Evolutionary conservation across 163 green algal species (phyloP).

Genomic region (Prototheca cutis): DNA sequence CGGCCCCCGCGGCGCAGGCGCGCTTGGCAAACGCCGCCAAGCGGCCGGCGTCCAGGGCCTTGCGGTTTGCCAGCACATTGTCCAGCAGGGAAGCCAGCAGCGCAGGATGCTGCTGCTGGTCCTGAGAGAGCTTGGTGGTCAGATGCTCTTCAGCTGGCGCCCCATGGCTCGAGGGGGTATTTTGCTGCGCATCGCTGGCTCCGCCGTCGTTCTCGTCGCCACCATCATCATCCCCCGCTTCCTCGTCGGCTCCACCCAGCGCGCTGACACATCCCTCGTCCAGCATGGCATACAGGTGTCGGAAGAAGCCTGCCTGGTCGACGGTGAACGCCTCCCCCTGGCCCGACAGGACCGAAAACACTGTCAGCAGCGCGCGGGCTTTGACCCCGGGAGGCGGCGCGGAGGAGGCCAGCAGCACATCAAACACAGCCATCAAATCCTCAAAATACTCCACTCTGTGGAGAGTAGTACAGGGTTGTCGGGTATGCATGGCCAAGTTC

Average conservation of each 20-base stretch:
- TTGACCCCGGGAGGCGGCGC: conserved; percentile 50
- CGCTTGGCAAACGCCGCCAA: conserved; percentile 68
- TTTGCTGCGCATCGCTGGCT: neutral
- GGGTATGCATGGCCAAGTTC: no score
- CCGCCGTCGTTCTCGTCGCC: no score
- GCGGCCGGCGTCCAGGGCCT: conserved; percentile 28
- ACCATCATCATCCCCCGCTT: conserved; percentile 8
- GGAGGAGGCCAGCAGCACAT: conserved; percentile 27
- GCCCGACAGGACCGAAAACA: conserved; percentile 42
- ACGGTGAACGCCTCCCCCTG: conserved; percentile 66
- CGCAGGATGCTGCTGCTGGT: conserved; percentile 21
- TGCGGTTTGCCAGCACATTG: conserved; percentile 15
- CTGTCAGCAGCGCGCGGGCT: conserved; percentile 52
- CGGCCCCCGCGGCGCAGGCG: conserved; percentile 35
- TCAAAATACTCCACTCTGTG: conserved; percentile 38
- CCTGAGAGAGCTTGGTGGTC: neutral
- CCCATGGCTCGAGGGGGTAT: neutral
- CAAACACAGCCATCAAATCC: conserved; percentile 34
- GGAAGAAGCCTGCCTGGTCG: conserved; percentile 54
- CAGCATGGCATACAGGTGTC: conserved; percentile 54
- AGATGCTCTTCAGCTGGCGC: neutral
- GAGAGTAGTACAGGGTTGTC: no score
- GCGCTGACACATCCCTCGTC: conserved; percentile 7
- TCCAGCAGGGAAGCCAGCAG: conserved; percentile 23
- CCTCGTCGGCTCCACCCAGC: conserved; percentile 9